Evolutionary conservation across 805 yeast genomes (phyloP), one percentile per base, ranked within the genome.

Genomic region (Wickerhamiella parazyma): DNA sequence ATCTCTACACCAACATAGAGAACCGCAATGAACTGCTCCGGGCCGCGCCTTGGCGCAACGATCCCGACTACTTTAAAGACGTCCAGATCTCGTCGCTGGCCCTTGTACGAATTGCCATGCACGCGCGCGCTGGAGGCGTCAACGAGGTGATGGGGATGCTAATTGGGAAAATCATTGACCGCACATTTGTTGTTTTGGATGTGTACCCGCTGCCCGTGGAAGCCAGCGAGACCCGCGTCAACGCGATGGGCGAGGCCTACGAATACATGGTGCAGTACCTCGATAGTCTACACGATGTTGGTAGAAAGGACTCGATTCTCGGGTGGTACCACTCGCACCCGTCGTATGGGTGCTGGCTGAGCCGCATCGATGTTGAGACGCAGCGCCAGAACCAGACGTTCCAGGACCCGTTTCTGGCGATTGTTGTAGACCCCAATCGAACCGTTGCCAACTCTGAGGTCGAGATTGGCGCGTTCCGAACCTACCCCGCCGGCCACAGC

Each of bases 301-400:
- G 73, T 1, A 60, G 72, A n/a, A 48, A 57, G n/a, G 79, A 81
- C 49, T 72, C 81, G 51, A 80, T 89, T 18, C 83, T 91, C 12
- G 98, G 98, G 8, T 89, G 98, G 98, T 89, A 91, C 62, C 97
- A 70, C 61, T 85, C 89, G 4, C 98, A 89, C 60, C 98, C 98
- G 0, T 95, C 95, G 0, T 89, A 86, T 60, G 96, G 95, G 14
- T 87, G 96, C 59, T 89, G 96, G 95, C 62, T 89, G 36, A 78
- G 91, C 44, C 93, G 91, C 3, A 85, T 89, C 33, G 97, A 89
- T 61, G 94, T 91, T 26, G 78, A 82, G 36, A 89, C 97, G 0
- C 97, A 89, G 58, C 93, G 84, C 59, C 85, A 95, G 36, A 91
- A 91, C 60, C 98, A 91, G 62, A 95, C 82, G 65, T 75, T 91